Base-by-base conservation (phyloP, 163 green algal species). In the Chlamydomonas reinhardtii region DNA sequence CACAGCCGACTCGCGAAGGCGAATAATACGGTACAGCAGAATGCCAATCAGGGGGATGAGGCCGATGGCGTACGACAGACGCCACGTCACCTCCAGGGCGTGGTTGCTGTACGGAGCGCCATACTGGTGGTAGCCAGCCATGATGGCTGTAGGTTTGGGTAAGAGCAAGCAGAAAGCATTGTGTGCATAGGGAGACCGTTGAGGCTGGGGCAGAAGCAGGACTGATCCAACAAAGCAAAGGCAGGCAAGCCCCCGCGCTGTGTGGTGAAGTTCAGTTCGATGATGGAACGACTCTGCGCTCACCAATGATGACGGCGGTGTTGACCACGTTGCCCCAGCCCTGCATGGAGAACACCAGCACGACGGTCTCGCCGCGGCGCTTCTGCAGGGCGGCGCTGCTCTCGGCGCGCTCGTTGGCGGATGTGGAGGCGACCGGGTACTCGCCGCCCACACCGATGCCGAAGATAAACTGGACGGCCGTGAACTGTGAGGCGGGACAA, bases 381-480 rank as follows among this genome's bases (percentile, higher is more conserved):
- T 91, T 70, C 56, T 87, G 68, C 65, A 97, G 91, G 64, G 90
- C 72, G 34, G 82, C 77, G 39, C 69, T 90, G 35, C 68, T 83
- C 68, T 84, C 76, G 12, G 94, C 91, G 27, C 94, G 91, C 91
- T 97, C 95, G 71, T 91, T 89, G 29, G 95, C 95, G 34, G 93
- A 96, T 24, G 90, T 89, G 37, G 92, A 92, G 17, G 94, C 94
- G 35, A 97, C 89, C 2, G 94, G 95, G 80, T 97, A 97, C 82
- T 97, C 95, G 37, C 94, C 94, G 39, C 94, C 94, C 29, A 95
- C 94, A 71, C 94, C 94, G 81, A 94, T 91, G 34, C 94, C 94
- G 86, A 96, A 97, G 64, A 89, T 95, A 86, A 87, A 87, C 61
- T 87, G 81, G 37, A 81, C 81, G 19, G 71, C 71, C 14, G 71